A percentile compares a stretch with the other conserved stretches of the same genome.
These are phyloP conservation scores for Phytomonas francai DNA, from an alignment of 208 protist genomes.

Conservation along the genomic window DNA sequence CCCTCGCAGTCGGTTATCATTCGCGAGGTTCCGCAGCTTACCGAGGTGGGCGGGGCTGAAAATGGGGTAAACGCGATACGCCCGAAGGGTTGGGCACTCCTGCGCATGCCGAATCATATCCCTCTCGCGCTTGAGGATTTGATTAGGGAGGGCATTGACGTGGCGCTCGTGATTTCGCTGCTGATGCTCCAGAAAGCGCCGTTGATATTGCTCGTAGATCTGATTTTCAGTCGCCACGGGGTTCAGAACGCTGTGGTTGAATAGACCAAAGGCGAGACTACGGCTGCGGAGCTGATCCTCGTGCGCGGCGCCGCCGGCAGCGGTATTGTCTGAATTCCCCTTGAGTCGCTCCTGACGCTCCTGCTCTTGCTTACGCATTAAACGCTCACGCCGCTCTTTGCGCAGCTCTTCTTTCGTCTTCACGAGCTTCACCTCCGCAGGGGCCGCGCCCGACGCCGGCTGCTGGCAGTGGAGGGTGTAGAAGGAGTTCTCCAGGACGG, in stretches of 20 bases:
- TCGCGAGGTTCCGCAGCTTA: slow-evolving; percentile 71
- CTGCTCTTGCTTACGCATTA: slow-evolving; percentile 39
- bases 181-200: slow-evolving; percentile 71
- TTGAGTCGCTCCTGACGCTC: slow-evolving; percentile 21
- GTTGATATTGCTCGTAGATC: slow-evolving; percentile 63
- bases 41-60: slow-evolving; percentile 46
- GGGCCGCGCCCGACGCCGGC: slow-evolving; percentile 14
- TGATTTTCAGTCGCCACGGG: slow-evolving; percentile 52
- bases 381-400: slow-evolving; percentile 45
- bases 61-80: slow-evolving; percentile 67
- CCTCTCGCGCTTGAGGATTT: slow-evolving; percentile 57
- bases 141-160: slow-evolving; percentile 59
- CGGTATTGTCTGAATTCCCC: slow-evolving; percentile 3
- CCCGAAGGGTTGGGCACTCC: slow-evolving; percentile 48
- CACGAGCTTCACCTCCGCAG: slow-evolving; percentile 24
- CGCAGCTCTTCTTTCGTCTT: slow-evolving; percentile 62
- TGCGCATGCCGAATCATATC: slow-evolving; percentile 45
- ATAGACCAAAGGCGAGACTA: slow-evolving; percentile 49
- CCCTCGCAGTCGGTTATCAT: slow-evolving; percentile 67
- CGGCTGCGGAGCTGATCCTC: slow-evolving; percentile 51
- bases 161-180: slow-evolving; percentile 73
- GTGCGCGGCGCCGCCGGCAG: background rate
- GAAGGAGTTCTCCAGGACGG: slow-evolving; percentile 43
- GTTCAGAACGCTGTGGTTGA: slow-evolving; percentile 59
- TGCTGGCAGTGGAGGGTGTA: slow-evolving; percentile 46